Percentiles rank a stretch among this genome's conserved stretches.
These are phyloP conservation scores for Phytophthora pini DNA, from an alignment of 352 stramenopile genomes.

Conservation along the genomic window DNA sequence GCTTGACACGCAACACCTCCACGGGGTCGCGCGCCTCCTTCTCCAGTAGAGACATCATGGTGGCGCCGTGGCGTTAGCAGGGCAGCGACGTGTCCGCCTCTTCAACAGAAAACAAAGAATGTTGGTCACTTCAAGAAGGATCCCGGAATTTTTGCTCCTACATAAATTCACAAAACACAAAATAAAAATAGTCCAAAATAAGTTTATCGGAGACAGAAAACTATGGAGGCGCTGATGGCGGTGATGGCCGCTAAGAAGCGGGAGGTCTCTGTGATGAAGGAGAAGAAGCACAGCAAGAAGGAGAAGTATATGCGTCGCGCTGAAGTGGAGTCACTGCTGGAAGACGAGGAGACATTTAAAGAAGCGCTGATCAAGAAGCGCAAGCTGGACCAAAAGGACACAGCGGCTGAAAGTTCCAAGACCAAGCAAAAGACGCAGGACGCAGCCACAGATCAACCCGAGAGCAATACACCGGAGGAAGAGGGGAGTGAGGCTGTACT, in stretches of 20 bases:
- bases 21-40: conserved; percentile 85
- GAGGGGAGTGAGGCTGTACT: conserved; percentile 44
- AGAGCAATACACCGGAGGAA: conserved; percentile 3
- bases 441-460: not conserved
- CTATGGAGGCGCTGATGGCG: conserved; percentile 75
- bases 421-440: conserved; percentile 5
- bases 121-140: conserved; percentile 9
- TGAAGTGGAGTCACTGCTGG: conserved; percentile 75
- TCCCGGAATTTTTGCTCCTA: not conserved
- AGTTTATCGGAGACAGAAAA: not conserved
- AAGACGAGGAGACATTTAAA: conserved; percentile 24
- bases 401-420: not conserved
- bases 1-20: conserved; percentile 80
- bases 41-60: conserved; percentile 85
- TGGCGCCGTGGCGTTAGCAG: not conserved
- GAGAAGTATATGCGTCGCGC: conserved; percentile 84
- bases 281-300: conserved; percentile 55
- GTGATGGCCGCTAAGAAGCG: conserved; percentile 88
- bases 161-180: conserved; percentile 4
- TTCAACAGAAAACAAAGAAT: conserved; percentile 15
- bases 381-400: conserved; percentile 33
- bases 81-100: conserved; percentile 1
- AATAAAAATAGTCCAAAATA: conserved; percentile 5
- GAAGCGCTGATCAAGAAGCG: conserved; percentile 49
- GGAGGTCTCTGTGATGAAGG: conserved; percentile 62